Evolutionary conservation across 2,329 filamentous ascomycete genomes (phyloP).

Genomic region (Colletotrichum sp.): DNA sequence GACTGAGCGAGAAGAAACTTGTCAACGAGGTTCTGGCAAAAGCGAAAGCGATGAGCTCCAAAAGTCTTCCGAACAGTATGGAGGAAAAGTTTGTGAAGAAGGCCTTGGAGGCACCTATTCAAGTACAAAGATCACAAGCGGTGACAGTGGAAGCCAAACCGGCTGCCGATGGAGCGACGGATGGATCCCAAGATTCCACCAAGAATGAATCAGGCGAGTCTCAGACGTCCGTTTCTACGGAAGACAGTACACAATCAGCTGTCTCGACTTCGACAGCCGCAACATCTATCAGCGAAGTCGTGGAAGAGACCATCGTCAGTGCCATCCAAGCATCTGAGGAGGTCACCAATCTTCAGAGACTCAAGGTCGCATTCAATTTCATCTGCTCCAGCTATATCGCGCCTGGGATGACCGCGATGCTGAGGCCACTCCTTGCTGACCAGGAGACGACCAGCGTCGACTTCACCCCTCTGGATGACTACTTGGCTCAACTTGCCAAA

Average conservation of each 20-base stretch:
- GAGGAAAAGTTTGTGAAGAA: constrained; percentile 85
- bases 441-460: constrained; percentile 49
- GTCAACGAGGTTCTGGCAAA: constrained; percentile 70
- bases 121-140: constrained; percentile 68
- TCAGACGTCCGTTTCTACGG: constrained; percentile 44
- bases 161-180: not conserved
- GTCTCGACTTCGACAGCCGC: constrained; percentile 50
- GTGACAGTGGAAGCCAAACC: constrained; percentile 8
- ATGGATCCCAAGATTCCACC: constrained; percentile 31
- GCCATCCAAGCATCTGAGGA: constrained; percentile 52
- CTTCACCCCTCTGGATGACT: constrained; percentile 74
- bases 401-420: constrained; percentile 40
- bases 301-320: constrained; percentile 38
- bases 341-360: constrained; percentile 64
- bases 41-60: constrained; percentile 69
- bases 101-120: constrained; percentile 76
- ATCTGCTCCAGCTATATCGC: constrained; percentile 67
- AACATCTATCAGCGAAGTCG: constrained; percentile 44
- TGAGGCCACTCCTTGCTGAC: constrained; percentile 48
- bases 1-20: constrained; percentile 77
- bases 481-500: constrained; percentile 69
- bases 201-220: constrained; percentile 41
- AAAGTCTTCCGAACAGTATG: constrained; percentile 76
- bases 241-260: constrained; percentile 36
- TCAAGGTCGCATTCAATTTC: constrained; percentile 69